Base-by-base conservation (phyloP, 208 protist species). In the Crithidia thermophila region DNA sequence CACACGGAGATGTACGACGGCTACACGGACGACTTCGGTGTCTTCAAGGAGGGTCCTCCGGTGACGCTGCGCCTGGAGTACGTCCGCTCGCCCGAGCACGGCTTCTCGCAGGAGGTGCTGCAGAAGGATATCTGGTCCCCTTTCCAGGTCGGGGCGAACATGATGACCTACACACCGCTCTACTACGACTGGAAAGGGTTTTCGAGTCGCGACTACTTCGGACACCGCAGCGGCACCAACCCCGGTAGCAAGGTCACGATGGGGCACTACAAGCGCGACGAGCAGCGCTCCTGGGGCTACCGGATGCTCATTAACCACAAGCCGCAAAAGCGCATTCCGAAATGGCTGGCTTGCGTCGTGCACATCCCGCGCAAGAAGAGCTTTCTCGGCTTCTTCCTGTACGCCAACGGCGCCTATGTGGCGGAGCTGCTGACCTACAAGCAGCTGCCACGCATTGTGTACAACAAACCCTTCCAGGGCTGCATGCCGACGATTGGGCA, bases 1-100 rank as follows among this genome's bases (percentile, higher is more conserved):
- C 88, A 94, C 75, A 97, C 92, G 34, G 89, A 97, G 67, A 94
- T 95, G 88, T 97, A 97, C 68, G 92, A 97, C 74, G 92, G 92
- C 37, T 97, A 95, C 81, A 97, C 92, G 4, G 92, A 97, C 63
- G 89, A 95, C 72, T 97, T 97, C 72, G 92, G 92, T 45, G 90
- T 95, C 18, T 97, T 95, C 67, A 97, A 97, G 69, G 92, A 97
- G 52, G 92, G 92, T 5, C 88, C 92, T 11, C 92, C 92, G 27
- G 82, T 87, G 36, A 77, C 92, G 37, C 81, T 97, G 43, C 89
- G 92, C 7, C 78, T 97, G 28, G 89, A 97, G 79, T 97, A 97
- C 68, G 63, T 97, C 13, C 89, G 92, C 50, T 95, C 89, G 0
- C 89, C 89, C 14, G 88, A 93, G 11, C 90, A 95, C 77, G 85